phyloP scores from a whole-genome alignment of 2,329 filamentous ascomycete genomes.

The Penicillium aurantiogriseum region DNA sequence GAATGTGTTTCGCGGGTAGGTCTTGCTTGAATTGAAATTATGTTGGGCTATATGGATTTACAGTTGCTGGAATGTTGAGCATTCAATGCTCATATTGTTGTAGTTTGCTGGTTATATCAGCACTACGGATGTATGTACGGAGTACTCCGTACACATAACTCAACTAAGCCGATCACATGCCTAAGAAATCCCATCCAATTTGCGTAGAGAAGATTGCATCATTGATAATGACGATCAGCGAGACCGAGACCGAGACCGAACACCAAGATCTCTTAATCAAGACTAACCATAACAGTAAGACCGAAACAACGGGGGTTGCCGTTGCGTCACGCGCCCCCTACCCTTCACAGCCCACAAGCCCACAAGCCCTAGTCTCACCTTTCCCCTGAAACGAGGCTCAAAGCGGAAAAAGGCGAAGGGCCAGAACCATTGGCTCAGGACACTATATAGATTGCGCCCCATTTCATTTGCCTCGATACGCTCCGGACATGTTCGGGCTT shows the following conservation, averaged over 20 bases:
- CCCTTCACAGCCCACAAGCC: background rate
- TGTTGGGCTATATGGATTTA: background rate
- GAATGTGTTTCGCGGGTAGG: background rate
- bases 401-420: background rate
- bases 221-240: background rate
- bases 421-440: background rate
- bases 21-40: background rate
- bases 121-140: background rate
- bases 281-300: background rate
- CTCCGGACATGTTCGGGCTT: background rate
- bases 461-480: background rate
- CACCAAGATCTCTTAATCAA: background rate
- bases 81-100: background rate
- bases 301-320: background rate
- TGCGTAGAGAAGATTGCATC: background rate
- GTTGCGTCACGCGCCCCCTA: background rate
- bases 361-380: conserved; percentile 1
- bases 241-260: background rate
- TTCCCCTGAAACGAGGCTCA: conserved; percentile 7
- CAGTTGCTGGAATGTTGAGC: background rate
- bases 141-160: too few relatives aligned
- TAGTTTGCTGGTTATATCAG: background rate
- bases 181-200: background rate
- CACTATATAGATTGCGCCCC: background rate
- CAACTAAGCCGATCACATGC: background rate